Evolutionary conservation across 768 basidiomycete species (phyloP).

Genomic region (Lentinula sp.): DNA sequence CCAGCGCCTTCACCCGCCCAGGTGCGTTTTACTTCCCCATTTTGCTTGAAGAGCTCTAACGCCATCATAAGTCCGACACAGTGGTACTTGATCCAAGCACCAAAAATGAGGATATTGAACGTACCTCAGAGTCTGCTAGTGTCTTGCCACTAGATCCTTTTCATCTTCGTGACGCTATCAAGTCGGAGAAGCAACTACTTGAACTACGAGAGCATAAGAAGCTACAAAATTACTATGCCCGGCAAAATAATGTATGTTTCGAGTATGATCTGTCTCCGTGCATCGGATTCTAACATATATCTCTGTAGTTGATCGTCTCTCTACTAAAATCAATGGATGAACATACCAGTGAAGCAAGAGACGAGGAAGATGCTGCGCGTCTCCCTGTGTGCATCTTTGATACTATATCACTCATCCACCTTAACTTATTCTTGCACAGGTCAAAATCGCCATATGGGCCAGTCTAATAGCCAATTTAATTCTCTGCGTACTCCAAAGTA

Average conservation of each 20-base stretch:
- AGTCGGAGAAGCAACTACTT: conserved; percentile 14
- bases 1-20: conserved; percentile 17
- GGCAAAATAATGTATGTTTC: conserved; percentile 40
- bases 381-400: conserved; percentile 27
- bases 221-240: conserved; percentile 29
- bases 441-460: conserved; percentile 84
- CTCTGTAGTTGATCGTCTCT: conserved; percentile 45
- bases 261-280: background rate
- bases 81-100: conserved; percentile 38
- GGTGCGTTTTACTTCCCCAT: conserved; percentile 14
- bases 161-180: conserved; percentile 53
- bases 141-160: conserved; percentile 53
- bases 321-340: conserved; percentile 63
- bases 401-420: background rate
- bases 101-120: conserved; percentile 34
- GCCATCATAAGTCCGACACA: conserved; percentile 38
- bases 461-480: conserved; percentile 72
- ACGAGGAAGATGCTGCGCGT: conserved; percentile 40
- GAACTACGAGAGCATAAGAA: background rate
- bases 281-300: background rate
- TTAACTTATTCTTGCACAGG: conserved; percentile 31
- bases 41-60: conserved; percentile 8
- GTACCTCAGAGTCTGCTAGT: conserved; percentile 25
- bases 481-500: conserved; percentile 70
- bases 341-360: conserved; percentile 53